Conservation (phyloP, 2,329 filamentous ascomycete species). For the Diaporthe sp. region DNA sequence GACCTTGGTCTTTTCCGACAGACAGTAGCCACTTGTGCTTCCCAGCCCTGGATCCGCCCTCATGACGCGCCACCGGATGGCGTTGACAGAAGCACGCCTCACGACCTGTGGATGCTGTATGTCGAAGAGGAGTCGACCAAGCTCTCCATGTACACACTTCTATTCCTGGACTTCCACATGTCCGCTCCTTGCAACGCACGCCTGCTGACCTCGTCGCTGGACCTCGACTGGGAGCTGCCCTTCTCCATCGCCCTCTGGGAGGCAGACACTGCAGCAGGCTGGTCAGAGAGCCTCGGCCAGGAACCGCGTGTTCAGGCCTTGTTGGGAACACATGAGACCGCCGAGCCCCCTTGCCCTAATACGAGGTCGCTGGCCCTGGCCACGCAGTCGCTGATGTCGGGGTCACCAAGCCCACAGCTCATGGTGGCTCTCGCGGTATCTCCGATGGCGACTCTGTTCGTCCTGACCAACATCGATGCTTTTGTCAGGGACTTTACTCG, state of each 20-base stretch:
- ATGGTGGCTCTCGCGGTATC: conserved; percentile 45
- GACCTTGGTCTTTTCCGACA: background rate
- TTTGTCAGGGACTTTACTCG: conserved; percentile 51
- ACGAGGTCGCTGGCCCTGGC: conserved; percentile 48
- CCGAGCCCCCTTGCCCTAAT: conserved; percentile 43
- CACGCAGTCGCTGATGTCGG: conserved; percentile 50
- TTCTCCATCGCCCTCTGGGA: conserved; percentile 49
- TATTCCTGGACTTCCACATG: conserved; percentile 49
- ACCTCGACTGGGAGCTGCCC: conserved; percentile 53
- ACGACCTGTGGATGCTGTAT: conserved; percentile 46
- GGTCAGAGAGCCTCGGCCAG: conserved; percentile 45
- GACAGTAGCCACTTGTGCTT: background rate
- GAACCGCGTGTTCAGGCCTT: conserved; percentile 40
- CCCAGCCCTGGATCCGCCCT: background rate
- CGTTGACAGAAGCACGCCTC: conserved; percentile 1
- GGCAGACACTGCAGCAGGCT: conserved; percentile 46
- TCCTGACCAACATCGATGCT: conserved; percentile 47
- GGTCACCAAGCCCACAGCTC: conserved; percentile 46
- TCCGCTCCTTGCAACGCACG: conserved; percentile 49
- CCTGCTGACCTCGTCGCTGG: conserved; percentile 48
- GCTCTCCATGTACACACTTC: conserved; percentile 47
- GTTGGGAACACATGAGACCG: conserved; percentile 29
- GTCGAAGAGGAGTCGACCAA: conserved; percentile 50
- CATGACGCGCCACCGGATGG: background rate
- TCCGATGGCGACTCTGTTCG: conserved; percentile 47